A percentile compares a stretch with the other conserved stretches of the same genome.
Conservation (phyloP, 805 yeast genomes). For the Tetrapisispora phaffii region DNA sequence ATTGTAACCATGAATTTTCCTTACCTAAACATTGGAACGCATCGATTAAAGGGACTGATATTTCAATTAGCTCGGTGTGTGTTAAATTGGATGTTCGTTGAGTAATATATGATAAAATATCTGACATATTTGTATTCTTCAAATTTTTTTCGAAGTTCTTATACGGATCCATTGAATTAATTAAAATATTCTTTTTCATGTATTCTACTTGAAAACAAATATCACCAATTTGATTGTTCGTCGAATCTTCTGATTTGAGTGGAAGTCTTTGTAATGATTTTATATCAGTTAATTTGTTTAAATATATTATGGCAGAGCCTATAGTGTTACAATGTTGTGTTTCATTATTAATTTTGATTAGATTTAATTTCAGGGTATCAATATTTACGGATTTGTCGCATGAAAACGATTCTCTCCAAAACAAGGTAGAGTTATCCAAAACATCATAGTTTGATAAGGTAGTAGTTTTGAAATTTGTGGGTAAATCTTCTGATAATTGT, state of each 20-base stretch:
- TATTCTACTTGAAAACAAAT: neutral
- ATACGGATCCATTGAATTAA: constrained; percentile 48
- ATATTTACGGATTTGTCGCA: neutral
- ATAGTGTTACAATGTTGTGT: neutral
- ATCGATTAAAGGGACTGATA: constrained; percentile 54
- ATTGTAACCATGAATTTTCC: constrained; percentile 65
- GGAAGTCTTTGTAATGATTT: neutral
- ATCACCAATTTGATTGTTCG: neutral
- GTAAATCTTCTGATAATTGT: neutral
- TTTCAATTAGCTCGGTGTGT: constrained; percentile 35
- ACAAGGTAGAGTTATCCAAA: neutral
- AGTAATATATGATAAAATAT: neutral
- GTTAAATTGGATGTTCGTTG: constrained; percentile 10
- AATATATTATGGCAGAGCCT: neutral
- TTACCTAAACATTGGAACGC: constrained; percentile 60
- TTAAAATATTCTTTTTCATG: neutral
- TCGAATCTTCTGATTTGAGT: neutral
- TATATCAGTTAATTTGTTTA: neutral
- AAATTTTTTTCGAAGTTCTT: constrained; percentile 54
- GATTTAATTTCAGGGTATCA: neutral
- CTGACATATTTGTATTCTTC: constrained; percentile 4
- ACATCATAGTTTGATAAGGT: neutral
- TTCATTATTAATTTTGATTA: neutral
- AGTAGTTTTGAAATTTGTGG: neutral
- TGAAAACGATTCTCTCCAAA: neutral